Evolutionary conservation across 1,139 yeast genomes (phyloP).

Genomic region (Blastobotrys petasosporus): DNA sequence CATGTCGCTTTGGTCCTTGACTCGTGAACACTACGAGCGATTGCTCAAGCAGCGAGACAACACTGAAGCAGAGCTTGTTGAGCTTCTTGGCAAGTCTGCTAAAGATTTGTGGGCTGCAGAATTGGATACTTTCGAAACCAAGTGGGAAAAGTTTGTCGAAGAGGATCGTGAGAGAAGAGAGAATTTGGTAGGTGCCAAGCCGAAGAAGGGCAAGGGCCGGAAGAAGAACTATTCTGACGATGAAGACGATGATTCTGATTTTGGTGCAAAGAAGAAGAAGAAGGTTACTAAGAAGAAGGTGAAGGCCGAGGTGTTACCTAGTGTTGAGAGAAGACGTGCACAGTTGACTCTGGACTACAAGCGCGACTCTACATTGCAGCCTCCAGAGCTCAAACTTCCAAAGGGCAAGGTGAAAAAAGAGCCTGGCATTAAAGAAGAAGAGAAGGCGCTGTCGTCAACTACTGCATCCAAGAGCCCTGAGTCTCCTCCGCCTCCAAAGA

Average conservation of each 20-base stretch:
- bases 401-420: constrained; percentile 3
- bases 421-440: not conserved
- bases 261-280: constrained; percentile 16
- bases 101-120: constrained; percentile 87
- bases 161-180: constrained; percentile 45
- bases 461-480: not conserved
- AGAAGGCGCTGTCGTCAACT: not conserved
- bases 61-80: constrained; percentile 66
- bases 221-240: constrained; percentile 16
- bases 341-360: constrained; percentile 9
- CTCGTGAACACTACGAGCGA: constrained; percentile 80
- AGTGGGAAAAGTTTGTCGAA: constrained; percentile 60
- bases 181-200: constrained; percentile 19
- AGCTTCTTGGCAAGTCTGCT: constrained; percentile 61
- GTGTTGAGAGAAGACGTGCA: not conserved
- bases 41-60: constrained; percentile 64
- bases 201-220: constrained; percentile 17
- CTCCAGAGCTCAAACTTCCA: constrained; percentile 4
- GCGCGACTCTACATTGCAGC: constrained; percentile 3
- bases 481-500: constrained; percentile 5
- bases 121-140: constrained; percentile 61
- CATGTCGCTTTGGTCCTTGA: constrained; percentile 93
- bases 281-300: constrained; percentile 13
- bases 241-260: constrained; percentile 21
- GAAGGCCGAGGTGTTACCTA: constrained; percentile 4